Evolutionary conservation across 73 alveolate species (phyloP).

Genomic region (Stentor roeselii): DNA sequence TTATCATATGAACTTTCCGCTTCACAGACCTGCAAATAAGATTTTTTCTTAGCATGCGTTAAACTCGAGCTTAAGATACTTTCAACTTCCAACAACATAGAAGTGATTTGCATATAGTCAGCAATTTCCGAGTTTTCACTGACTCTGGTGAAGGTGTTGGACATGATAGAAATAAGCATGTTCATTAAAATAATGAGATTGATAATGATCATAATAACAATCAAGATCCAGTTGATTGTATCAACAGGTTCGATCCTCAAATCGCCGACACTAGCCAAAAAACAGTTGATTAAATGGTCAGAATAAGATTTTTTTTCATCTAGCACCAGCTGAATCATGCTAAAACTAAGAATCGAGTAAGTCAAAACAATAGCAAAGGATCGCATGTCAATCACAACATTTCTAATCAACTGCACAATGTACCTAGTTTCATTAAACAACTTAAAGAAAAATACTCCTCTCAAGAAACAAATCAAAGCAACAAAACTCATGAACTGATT

Average conservation of each 20-base stretch:
- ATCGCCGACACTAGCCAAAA: background rate
- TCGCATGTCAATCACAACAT: background rate
- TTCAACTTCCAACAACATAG: background rate
- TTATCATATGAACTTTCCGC: background rate
- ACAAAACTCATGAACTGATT: background rate
- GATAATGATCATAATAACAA: background rate
- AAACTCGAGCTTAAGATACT: background rate
- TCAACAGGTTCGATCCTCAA: background rate
- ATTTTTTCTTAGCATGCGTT: background rate
- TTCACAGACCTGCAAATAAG: background rate
- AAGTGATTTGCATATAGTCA: background rate
- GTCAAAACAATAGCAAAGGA: background rate
- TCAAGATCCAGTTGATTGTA: background rate
- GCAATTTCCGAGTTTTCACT: slow-evolving; percentile 15
- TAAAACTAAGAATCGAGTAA: background rate
- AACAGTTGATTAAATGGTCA: background rate
- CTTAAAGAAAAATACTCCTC: background rate
- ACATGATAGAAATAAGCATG: slow-evolving; percentile 1
- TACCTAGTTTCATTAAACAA: background rate
- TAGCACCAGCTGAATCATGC: no score
- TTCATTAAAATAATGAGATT: background rate
- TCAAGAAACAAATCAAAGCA: background rate
- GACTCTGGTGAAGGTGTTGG: background rate
- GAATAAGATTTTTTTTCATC: no score
- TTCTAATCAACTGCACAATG: background rate